A percentile compares a stretch with the other conserved stretches of the same genome.
These are phyloP conservation scores for Cenococcum geophilum DNA, from an alignment of 495 filamentous ascomycete genomes.

Conservation along the genomic window DNA sequence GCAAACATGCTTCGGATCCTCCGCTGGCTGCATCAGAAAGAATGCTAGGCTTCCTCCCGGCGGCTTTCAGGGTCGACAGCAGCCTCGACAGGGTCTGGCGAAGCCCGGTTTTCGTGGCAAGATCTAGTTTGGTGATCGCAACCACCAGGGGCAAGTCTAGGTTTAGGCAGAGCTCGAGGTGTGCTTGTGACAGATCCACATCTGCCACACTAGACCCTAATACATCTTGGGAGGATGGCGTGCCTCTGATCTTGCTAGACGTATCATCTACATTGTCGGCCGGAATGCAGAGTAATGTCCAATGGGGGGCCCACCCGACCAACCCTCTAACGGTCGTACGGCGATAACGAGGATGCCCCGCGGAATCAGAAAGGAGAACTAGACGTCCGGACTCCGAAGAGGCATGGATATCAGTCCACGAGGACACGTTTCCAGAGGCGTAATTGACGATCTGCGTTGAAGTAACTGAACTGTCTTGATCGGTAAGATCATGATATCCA, in stretches of 20 bases:
- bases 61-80: conserved; percentile 69
- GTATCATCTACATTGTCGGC: conserved; percentile 62
- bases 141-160: conserved; percentile 68
- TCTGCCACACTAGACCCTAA: conserved; percentile 49
- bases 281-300: conserved; percentile 80
- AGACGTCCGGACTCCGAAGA: conserved; percentile 67
- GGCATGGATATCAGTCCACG: conserved; percentile 89
- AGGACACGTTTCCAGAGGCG: conserved; percentile 74
- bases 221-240: conserved; percentile 42
- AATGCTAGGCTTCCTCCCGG: conserved; percentile 65
- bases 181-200: conserved; percentile 66
- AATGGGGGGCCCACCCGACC: conserved; percentile 95
- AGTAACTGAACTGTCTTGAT: conserved; percentile 28
- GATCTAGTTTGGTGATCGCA: conserved; percentile 83
- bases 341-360: conserved; percentile 79
- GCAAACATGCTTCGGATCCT: conserved; percentile 27
- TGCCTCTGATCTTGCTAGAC: conserved; percentile 39
- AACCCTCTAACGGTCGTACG: conserved; percentile 81
- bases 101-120: conserved; percentile 66
- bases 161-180: conserved; percentile 81
- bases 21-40: conserved; percentile 43
- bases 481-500: conserved; percentile 55
- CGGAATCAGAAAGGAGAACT: conserved; percentile 83
- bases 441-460: conserved; percentile 72
- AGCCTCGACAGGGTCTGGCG: conserved; percentile 62